Percentiles rank a stretch among this genome's conserved stretches.
These are phyloP conservation scores for Dysphania ambrosioides DNA, from an alignment of 148 eudicot genomes.

Conservation along the genomic window DNA sequence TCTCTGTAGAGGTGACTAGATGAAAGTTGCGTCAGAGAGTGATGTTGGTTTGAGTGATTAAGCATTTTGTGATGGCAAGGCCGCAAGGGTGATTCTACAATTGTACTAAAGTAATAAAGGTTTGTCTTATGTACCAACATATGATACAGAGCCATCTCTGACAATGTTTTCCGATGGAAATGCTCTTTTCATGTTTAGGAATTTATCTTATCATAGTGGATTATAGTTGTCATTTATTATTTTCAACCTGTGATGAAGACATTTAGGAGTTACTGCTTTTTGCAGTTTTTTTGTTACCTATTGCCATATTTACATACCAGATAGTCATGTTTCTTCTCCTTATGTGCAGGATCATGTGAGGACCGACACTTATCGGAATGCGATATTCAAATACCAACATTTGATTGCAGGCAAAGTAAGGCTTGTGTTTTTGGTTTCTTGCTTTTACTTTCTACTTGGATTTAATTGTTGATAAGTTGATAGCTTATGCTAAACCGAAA, in stretches of 20 bases:
- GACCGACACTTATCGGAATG: slow-evolving; percentile 83
- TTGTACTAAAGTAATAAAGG: too few relatives aligned
- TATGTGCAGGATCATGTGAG: slow-evolving; percentile 80
- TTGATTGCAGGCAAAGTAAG: slow-evolving; percentile 85
- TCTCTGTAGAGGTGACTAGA: not conserved
- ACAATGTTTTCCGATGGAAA: not conserved
- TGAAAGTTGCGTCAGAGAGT: not conserved
- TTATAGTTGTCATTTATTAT: too few relatives aligned
- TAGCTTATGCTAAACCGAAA: not conserved
- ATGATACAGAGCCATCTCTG: too few relatives aligned
- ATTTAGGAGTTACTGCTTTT: not conserved
- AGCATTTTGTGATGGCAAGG: too few relatives aligned
- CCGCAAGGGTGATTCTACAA: too few relatives aligned
- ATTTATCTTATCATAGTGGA: too few relatives aligned
- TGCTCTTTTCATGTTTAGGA: not conserved
- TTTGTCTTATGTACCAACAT: too few relatives aligned
- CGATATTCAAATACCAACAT: slow-evolving; percentile 73
- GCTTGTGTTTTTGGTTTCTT: slow-evolving; percentile 10
- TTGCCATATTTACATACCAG: not conserved
- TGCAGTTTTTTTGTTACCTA: not conserved
- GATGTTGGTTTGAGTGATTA: not conserved
- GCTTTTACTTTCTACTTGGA: not conserved
- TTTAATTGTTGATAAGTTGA: not conserved
- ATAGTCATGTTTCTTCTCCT: not conserved
- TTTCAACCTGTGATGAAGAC: not conserved